These are phyloP conservation scores for Vicia villosa DNA, from an alignment of 306 rosid species.

Conservation along the genomic window DNA sequence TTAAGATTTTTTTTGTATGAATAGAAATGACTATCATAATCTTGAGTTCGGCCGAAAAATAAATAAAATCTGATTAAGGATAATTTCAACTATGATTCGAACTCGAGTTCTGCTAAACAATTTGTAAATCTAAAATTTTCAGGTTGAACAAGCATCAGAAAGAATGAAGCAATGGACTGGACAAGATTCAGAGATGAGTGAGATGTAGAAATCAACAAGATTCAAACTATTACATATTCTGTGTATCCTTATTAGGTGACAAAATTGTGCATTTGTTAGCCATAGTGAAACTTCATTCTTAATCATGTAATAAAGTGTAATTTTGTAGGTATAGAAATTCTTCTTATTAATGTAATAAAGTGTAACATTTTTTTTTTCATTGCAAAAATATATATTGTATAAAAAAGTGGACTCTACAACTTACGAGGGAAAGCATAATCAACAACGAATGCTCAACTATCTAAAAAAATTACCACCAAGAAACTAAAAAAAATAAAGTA, in stretches of 20 bases:
- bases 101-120: too few species aligned
- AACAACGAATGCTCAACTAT: too few species aligned
- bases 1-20: not conserved
- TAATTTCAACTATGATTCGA: too few species aligned
- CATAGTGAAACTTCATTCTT: constrained; percentile 1
- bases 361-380: not conserved
- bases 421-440: too few species aligned
- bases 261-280: constrained; percentile 19
- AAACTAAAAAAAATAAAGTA: too few species aligned
- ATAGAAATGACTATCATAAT: too few species aligned
- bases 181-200: constrained; percentile 40
- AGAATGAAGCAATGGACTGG: constrained; percentile 78
- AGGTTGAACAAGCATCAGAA: constrained; percentile 85
- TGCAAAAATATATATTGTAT: too few species aligned
- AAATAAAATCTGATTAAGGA: too few species aligned
- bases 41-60: too few species aligned
- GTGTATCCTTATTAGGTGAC: constrained; percentile 12
- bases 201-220: constrained; percentile 24
- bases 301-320: not conserved
- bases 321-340: constrained; percentile 1
- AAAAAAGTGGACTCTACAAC: too few species aligned
- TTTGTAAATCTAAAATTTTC: constrained; percentile 30
- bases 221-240: constrained; percentile 18
- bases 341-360: not conserved
- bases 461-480: too few species aligned